phyloP scores from a whole-genome alignment of 495 filamentous ascomycete genomes.

The Hyaloscypha finlandica region DNA sequence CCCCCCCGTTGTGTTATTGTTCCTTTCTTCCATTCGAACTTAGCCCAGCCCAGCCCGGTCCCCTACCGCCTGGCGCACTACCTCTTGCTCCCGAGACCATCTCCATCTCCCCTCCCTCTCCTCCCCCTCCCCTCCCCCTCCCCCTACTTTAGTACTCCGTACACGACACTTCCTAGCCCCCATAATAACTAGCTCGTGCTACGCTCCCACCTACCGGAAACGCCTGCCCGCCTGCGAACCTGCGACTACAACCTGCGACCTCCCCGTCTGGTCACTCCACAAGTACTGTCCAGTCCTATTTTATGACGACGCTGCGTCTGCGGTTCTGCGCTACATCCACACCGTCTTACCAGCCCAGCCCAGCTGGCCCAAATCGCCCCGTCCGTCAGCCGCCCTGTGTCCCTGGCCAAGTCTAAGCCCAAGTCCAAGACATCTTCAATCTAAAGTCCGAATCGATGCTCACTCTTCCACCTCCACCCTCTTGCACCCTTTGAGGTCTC shows the following conservation, averaged over 20 bases:
- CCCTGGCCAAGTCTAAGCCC: neutral
- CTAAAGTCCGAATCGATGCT: constrained; percentile 16
- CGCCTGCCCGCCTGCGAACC: neutral
- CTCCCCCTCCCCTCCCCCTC: neutral
- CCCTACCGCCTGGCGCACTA: neutral
- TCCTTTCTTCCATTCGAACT: too few species aligned
- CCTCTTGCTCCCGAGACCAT: neutral
- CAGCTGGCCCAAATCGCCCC: neutral
- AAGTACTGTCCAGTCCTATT: neutral
- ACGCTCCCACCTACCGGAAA: neutral
- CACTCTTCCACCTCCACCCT: constrained; percentile 6
- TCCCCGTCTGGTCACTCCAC: neutral
- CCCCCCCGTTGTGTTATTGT: too few species aligned
- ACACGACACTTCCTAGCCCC: neutral
- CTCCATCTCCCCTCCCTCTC: neutral
- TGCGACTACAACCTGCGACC: neutral
- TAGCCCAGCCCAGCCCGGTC: neutral
- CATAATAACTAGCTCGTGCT: neutral
- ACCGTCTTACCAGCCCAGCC: neutral
- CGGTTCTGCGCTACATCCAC: neutral
- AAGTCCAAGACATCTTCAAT: constrained; percentile 5
- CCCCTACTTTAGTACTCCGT: neutral
- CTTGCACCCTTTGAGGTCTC: constrained; percentile 9
- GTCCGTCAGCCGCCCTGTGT: constrained; percentile 13
- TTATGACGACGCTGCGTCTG: neutral